These are phyloP conservation scores for Apostasia shenzhenica DNA, from an alignment of 106 monocot genomes.

Conservation along the genomic window DNA sequence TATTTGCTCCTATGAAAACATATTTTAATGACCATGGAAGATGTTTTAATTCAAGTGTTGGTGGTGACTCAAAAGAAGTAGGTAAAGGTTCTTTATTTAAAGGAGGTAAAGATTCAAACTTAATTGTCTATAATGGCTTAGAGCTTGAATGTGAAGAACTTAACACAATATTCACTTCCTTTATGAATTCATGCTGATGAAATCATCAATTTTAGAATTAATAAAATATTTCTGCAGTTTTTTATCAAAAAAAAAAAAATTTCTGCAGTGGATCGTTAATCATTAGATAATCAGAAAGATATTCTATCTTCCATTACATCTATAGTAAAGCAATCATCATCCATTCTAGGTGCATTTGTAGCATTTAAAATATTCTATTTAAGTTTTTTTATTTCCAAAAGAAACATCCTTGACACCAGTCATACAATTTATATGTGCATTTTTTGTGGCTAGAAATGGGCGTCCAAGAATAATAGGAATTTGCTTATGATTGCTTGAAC, in stretches of 20 bases:
- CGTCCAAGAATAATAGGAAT: background rate
- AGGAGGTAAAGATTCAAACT: no score
- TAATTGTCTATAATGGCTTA: no score
- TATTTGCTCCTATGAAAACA: background rate
- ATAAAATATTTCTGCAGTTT: background rate
- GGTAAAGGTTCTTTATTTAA: background rate
- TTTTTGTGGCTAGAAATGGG: background rate
- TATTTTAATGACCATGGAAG: background rate
- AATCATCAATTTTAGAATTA: background rate
- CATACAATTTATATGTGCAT: background rate
- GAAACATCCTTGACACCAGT: background rate
- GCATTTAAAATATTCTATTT: background rate
- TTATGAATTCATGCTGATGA: background rate
- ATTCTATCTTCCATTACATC: background rate
- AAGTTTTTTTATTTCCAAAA: background rate
- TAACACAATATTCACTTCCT: background rate
- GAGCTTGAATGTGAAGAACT: no score
- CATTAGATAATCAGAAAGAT: background rate
- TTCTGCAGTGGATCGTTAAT: background rate
- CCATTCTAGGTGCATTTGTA: no score
- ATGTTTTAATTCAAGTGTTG: background rate
- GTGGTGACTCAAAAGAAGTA: background rate
- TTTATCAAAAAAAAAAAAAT: no score
- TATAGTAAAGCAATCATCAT: background rate
- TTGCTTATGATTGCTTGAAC: background rate